These are phyloP conservation scores for Globisporangium iwayamae DNA, from an alignment of 352 stramenopile genomes.

Conservation along the genomic window DNA sequence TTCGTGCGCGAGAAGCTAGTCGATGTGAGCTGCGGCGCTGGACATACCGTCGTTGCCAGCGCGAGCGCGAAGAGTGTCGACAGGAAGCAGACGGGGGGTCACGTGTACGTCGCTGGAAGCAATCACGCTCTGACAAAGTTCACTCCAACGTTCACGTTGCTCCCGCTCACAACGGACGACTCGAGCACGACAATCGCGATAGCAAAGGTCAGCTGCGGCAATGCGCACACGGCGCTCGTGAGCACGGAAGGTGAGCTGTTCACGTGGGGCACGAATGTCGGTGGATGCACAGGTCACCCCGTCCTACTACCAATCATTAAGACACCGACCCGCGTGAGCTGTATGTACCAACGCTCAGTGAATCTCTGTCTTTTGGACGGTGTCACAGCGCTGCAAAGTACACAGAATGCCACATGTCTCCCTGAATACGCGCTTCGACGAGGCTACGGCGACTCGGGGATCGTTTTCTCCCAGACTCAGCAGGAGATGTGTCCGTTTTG, in stretches of 20 bases:
- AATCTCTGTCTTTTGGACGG: slow-evolving; percentile 44
- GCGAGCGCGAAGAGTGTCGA: slow-evolving; percentile 16
- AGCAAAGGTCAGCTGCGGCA: slow-evolving; percentile 55
- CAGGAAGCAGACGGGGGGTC: slow-evolving; percentile 23
- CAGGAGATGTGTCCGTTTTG: slow-evolving; percentile 79
- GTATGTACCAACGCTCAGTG: slow-evolving; percentile 50
- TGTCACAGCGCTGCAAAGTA: slow-evolving; percentile 47
- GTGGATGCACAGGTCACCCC: slow-evolving; percentile 59
- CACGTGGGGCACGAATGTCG: slow-evolving; percentile 72
- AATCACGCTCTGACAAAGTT: slow-evolving; percentile 64
- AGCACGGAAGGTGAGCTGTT: slow-evolving; percentile 61
- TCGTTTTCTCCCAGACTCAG: slow-evolving; percentile 52
- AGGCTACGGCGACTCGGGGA: slow-evolving; percentile 5
- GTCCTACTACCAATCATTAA: slow-evolving; percentile 31
- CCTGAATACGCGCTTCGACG: slow-evolving; percentile 40
- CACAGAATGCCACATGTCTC: slow-evolving; percentile 51
- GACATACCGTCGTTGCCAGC: slow-evolving; percentile 59
- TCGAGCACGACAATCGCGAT: slow-evolving; percentile 23
- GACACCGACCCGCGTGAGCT: slow-evolving; percentile 45
- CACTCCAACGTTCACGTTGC: slow-evolving; percentile 43
- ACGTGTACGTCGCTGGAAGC: slow-evolving; percentile 62
- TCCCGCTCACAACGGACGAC: slow-evolving; percentile 18
- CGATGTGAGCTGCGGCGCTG: slow-evolving; percentile 64
- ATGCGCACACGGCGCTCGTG: slow-evolving; percentile 63
- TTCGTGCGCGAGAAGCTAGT: slow-evolving; percentile 46